phyloP scores from a whole-genome alignment of 2,329 filamentous ascomycete genomes.

The Cercospora zeae-maydis region DNA sequence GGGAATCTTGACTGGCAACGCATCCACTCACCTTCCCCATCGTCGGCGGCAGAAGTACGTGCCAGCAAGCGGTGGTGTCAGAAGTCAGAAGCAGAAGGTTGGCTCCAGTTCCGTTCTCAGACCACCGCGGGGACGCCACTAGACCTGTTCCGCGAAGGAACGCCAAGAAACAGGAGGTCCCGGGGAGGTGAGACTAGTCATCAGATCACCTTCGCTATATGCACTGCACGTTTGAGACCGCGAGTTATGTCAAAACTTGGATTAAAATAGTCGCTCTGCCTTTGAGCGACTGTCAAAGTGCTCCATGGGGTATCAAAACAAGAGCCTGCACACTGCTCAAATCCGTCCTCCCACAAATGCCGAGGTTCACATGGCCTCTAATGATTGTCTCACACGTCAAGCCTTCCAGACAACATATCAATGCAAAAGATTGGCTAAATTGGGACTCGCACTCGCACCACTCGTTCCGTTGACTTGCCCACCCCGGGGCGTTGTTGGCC shows the following conservation, averaged over 20 bases:
- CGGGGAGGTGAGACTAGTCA: too few species aligned
- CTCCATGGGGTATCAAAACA: slow-evolving; percentile 2
- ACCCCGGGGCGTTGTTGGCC: slow-evolving; percentile 29
- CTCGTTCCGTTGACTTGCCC: slow-evolving; percentile 24
- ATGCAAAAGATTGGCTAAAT: slow-evolving; percentile 47
- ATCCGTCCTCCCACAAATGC: slow-evolving; percentile 1
- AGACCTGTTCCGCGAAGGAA: too few species aligned
- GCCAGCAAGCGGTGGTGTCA: background rate
- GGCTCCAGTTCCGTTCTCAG: too few species aligned
- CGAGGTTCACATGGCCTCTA: slow-evolving; percentile 1
- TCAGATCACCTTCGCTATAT: too few species aligned
- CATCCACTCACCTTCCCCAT: slow-evolving; percentile 3
- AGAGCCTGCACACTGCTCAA: background rate
- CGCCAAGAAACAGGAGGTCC: too few species aligned
- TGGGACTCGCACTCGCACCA: slow-evolving; percentile 47
- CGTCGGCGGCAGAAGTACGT: background rate
- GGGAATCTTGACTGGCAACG: background rate
- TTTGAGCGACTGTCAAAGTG: background rate
- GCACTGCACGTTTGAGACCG: background rate
- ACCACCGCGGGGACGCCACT: too few species aligned
- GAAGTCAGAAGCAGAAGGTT: background rate
- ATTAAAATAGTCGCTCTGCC: background rate
- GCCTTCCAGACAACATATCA: slow-evolving; percentile 22
- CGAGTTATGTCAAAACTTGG: background rate
- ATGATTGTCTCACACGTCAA: background rate